Evolutionary conservation across 1,139 yeast species (phyloP).

Genomic region (Scheffersomyces titani): DNA sequence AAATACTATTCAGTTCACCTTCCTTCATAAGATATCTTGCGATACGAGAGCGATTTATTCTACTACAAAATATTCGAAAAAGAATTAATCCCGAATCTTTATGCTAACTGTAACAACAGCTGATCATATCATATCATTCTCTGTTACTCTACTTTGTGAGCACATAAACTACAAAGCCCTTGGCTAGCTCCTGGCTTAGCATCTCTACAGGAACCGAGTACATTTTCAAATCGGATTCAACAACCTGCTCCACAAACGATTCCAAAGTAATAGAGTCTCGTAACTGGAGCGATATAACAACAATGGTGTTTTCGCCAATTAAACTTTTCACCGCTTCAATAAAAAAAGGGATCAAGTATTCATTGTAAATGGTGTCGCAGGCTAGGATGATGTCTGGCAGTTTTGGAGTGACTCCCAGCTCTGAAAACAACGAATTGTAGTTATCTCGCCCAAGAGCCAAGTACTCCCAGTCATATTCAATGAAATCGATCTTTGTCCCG

Average conservation of each 20-base stretch:
- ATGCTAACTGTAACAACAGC: too few species aligned
- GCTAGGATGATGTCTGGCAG: constrained; percentile 55
- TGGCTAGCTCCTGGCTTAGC: constrained; percentile 28
- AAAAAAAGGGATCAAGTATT: constrained; percentile 55
- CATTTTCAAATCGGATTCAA: constrained; percentile 17
- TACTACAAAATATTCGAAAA: too few species aligned
- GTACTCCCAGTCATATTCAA: constrained; percentile 69
- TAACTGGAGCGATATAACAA: constrained; percentile 55
- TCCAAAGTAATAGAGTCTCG: constrained; percentile 57
- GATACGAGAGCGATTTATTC: too few species aligned
- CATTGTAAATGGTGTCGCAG: constrained; percentile 73
- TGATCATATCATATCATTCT: too few species aligned
- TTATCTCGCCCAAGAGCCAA: constrained; percentile 33
- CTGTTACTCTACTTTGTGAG: constrained; percentile 13
- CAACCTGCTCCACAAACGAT: constrained; percentile 37
- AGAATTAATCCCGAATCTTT: too few species aligned
- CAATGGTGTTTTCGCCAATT: constrained; percentile 33
- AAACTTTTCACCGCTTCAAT: constrained; percentile 41
- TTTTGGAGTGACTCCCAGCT: not conserved
- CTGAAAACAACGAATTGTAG: constrained; percentile 10
- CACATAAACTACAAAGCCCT: constrained; percentile 50
- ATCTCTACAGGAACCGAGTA: constrained; percentile 27
- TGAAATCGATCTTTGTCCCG: constrained; percentile 33
- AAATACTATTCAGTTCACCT: too few species aligned
- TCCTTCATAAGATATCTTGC: too few species aligned